Percentiles rank a stretch among this genome's conserved stretches.
These are phyloP conservation scores for Oenanthe javanica DNA, from an alignment of 140 eudicot genomes.

Conservation along the genomic window DNA sequence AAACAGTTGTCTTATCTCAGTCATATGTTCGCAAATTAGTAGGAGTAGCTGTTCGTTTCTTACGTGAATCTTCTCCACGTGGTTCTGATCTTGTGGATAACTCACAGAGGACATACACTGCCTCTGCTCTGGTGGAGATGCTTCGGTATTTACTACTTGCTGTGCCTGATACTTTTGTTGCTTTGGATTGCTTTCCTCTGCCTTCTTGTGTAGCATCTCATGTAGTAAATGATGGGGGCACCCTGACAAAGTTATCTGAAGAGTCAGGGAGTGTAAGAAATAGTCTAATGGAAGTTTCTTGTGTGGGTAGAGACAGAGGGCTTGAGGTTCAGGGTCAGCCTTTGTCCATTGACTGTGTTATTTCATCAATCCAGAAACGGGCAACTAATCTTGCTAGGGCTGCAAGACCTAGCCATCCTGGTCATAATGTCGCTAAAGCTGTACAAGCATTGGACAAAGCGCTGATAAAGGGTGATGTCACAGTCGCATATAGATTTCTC, in stretches of 20 bases:
- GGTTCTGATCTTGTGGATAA: slow-evolving; percentile 88
- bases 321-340: slow-evolving; percentile 35
- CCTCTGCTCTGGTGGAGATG: slow-evolving; percentile 76
- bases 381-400: slow-evolving; percentile 56
- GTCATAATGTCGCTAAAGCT: slow-evolving; percentile 67
- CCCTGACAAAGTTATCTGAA: slow-evolving; percentile 36
- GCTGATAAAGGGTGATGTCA: slow-evolving; percentile 68
- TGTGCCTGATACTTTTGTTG: slow-evolving; percentile 93
- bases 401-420: slow-evolving; percentile 58
- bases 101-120: slow-evolving; percentile 76
- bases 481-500: slow-evolving; percentile 49
- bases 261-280: slow-evolving; percentile 29
- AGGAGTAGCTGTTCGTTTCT: slow-evolving; percentile 62
- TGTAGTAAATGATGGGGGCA: slow-evolving; percentile 42
- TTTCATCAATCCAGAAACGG: slow-evolving; percentile 69
- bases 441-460: slow-evolving; percentile 59
- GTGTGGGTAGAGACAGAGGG: slow-evolving; percentile 34
- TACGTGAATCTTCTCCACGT: slow-evolving; percentile 77
- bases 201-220: slow-evolving; percentile 53
- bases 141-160: slow-evolving; percentile 77
- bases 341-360: slow-evolving; percentile 45
- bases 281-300: slow-evolving; percentile 24
- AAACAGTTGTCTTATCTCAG: slow-evolving; percentile 71
- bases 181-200: slow-evolving; percentile 79
- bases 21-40: slow-evolving; percentile 71